A percentile compares a stretch with the other conserved stretches of the same genome.
phyloP scores from a whole-genome alignment of 352 stramenopile species.

The Elongisporangium anandrum region DNA sequence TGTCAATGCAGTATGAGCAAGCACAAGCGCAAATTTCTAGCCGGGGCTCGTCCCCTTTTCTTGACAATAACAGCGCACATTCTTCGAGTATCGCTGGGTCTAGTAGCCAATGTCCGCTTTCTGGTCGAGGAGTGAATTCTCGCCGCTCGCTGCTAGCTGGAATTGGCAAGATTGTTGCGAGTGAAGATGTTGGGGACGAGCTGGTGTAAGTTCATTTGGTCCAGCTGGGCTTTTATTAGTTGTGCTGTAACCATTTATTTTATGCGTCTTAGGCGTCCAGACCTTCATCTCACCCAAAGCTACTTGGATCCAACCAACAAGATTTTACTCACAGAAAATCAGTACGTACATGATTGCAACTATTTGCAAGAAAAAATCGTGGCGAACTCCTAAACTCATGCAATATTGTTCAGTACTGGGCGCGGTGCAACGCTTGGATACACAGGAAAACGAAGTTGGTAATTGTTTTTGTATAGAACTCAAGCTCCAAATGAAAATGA shows the following conservation, averaged over 20 bases:
- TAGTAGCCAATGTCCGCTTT: slow-evolving; percentile 25
- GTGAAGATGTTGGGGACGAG: slow-evolving; percentile 38
- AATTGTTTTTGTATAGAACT: background rate
- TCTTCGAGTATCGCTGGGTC: slow-evolving; percentile 11
- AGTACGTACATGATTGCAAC: slow-evolving; percentile 37
- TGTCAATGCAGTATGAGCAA: slow-evolving; percentile 18
- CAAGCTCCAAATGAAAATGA: background rate
- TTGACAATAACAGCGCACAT: slow-evolving; percentile 5
- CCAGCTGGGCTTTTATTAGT: background rate
- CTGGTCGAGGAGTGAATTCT: slow-evolving; percentile 38
- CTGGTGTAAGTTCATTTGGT: slow-evolving; percentile 21
- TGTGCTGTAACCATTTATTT: background rate
- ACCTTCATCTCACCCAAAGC: slow-evolving; percentile 43
- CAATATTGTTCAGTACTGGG: background rate
- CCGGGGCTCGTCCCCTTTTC: slow-evolving; percentile 9
- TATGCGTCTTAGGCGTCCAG: slow-evolving; percentile 23
- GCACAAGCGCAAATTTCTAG: slow-evolving; percentile 9
- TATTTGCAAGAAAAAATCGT: background rate
- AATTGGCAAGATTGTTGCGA: slow-evolving; percentile 68
- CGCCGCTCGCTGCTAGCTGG: slow-evolving; percentile 66
- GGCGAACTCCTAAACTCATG: background rate
- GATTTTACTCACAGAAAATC: slow-evolving; percentile 56
- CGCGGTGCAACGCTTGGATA: slow-evolving; percentile 14
- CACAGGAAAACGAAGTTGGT: slow-evolving; percentile 6
- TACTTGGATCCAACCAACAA: slow-evolving; percentile 57